Percentiles rank a stretch among this genome's conserved stretches.
Conservation (phyloP, 257 asterid species). For the Buddleja alternifolia region DNA sequence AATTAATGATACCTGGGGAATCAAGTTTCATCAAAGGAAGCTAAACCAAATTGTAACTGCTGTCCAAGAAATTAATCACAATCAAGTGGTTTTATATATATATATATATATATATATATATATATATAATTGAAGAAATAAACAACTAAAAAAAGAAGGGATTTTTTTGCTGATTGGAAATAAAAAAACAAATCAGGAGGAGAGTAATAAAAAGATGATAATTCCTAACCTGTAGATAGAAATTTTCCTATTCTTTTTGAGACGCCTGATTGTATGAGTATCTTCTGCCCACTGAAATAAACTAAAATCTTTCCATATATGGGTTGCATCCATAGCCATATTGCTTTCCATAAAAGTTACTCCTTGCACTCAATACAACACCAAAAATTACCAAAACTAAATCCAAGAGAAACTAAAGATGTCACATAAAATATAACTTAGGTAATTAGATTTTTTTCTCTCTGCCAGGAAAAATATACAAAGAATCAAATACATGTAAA, state of each 20-base stretch:
- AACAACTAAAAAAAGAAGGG: background rate
- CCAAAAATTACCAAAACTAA: constrained; percentile 20
- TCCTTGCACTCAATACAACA: constrained; percentile 3
- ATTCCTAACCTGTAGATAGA: constrained; percentile 25
- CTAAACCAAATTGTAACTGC: constrained; percentile 20
- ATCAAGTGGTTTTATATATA: constrained; percentile 3
- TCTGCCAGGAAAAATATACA: background rate
- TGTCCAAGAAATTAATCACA: constrained; percentile 25
- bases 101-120: too few relatives aligned
- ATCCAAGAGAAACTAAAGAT: background rate
- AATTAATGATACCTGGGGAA: constrained; percentile 33
- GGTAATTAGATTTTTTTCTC: background rate
- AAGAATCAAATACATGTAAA: constrained; percentile 12
- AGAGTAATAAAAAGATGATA: background rate
- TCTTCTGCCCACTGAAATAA: constrained; percentile 26
- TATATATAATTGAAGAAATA: background rate
- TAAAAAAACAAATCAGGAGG: constrained; percentile 29
- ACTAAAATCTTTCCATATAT: constrained; percentile 35
- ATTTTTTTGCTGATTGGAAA: constrained; percentile 22
- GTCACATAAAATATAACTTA: constrained; percentile 32
- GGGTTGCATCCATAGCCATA: constrained; percentile 18
- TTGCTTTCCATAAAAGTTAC: background rate
- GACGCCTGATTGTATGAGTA: constrained; percentile 22
- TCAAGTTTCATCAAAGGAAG: constrained; percentile 30
- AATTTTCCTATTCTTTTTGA: constrained; percentile 18